These are phyloP conservation scores for Striga asiatica DNA, from an alignment of 257 asterid genomes.

Conservation along the genomic window DNA sequence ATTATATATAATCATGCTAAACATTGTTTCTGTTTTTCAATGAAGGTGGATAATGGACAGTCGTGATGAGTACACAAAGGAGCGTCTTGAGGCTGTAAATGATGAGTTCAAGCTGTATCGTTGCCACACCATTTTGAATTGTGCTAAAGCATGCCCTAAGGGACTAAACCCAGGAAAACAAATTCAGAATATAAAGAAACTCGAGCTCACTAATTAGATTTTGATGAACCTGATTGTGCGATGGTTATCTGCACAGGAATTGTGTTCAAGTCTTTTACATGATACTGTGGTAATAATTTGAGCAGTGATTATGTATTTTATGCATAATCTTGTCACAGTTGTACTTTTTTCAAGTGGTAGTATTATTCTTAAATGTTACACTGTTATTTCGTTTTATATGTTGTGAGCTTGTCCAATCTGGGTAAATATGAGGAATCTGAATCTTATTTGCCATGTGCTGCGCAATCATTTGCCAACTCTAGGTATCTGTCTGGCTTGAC, in stretches of 20 bases:
- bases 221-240: not conserved
- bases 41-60: slow-evolving; percentile 98
- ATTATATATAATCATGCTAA: not conserved
- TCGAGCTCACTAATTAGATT: slow-evolving; percentile 34
- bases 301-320: not conserved
- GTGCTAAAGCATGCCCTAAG: slow-evolving; percentile 95
- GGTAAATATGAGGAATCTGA: too few relatives aligned
- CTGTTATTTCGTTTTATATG: too few relatives aligned
- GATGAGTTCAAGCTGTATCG: slow-evolving; percentile 87
- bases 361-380: too few relatives aligned
- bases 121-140: slow-evolving; percentile 85
- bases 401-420: too few relatives aligned
- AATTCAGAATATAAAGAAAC: slow-evolving; percentile 85
- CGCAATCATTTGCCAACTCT: too few relatives aligned
- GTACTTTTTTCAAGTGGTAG: too few relatives aligned
- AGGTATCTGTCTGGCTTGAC: too few relatives aligned
- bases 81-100: slow-evolving; percentile 74
- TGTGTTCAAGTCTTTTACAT: slow-evolving; percentile 20
- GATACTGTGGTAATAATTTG: slow-evolving; percentile 16
- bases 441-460: too few relatives aligned
- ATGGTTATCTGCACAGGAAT: slow-evolving; percentile 11
- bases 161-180: slow-evolving; percentile 89
- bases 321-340: not conserved
- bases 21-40: not conserved
- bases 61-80: slow-evolving; percentile 87